Conservation (phyloP, 23 red algal species). For the Gracilaria domingensis region DNA sequence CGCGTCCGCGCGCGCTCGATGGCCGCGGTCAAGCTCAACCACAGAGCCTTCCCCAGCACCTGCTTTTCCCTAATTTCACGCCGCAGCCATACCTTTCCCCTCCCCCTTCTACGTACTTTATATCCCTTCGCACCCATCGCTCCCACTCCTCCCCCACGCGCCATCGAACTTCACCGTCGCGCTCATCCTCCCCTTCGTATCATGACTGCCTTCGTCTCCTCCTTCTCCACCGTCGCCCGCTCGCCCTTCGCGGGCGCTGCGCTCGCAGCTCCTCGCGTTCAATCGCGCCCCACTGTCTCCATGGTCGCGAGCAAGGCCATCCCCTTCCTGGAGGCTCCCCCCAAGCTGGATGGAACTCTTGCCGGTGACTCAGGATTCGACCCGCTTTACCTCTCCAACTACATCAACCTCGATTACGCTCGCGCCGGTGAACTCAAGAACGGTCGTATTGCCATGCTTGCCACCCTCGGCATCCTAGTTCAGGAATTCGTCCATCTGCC, state of each 20-base stretch:
- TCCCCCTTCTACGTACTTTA: too few relatives aligned
- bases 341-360: constrained; percentile 72
- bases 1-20: background rate
- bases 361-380: constrained; percentile 77
- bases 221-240: constrained; percentile 50
- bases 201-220: constrained; percentile 62
- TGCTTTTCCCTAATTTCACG: constrained; percentile 4
- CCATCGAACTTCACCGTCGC: too few relatives aligned
- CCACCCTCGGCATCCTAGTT: constrained; percentile 74
- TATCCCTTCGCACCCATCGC: background rate
- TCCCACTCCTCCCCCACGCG: background rate
- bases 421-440: constrained; percentile 76
- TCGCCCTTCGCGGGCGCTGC: constrained; percentile 55
- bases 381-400: constrained; percentile 84
- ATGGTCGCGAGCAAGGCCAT: constrained; percentile 82
- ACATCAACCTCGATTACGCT: constrained; percentile 85
- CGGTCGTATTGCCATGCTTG: constrained; percentile 91
- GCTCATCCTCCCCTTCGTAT: background rate
- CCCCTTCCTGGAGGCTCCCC: constrained; percentile 88
- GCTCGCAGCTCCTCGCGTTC: background rate
- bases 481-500: constrained; percentile 94
- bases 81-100: background rate
- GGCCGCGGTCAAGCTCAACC: background rate
- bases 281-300: constrained; percentile 43
- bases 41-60: background rate